Evolutionary conservation across 495 filamentous ascomycete genomes (phyloP).

Genomic region (Aspergillus haitiensis): DNA sequence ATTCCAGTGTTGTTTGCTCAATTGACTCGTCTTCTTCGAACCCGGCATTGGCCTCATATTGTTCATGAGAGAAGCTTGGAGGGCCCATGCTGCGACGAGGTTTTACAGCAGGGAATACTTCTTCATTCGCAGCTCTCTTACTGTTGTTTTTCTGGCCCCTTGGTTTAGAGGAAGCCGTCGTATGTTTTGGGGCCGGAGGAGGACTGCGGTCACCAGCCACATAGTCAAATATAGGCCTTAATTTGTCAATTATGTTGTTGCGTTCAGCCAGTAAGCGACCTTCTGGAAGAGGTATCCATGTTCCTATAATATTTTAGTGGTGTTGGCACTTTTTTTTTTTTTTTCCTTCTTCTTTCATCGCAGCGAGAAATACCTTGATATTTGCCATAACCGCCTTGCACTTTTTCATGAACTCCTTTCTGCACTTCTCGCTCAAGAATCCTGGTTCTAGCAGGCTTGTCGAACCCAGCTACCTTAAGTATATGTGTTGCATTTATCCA

Average conservation of each 20-base stretch:
- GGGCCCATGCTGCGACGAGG: conserved; percentile 45
- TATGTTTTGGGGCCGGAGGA: conserved; percentile 90
- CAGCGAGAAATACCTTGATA: conserved; percentile 69
- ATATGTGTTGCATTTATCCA: conserved; percentile 98
- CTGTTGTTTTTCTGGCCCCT: conserved; percentile 57
- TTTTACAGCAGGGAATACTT: conserved; percentile 43
- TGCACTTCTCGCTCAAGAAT: conserved; percentile 97
- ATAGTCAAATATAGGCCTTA: conserved; percentile 87
- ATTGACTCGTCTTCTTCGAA: conserved; percentile 78
- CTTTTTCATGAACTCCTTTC: conserved; percentile 93
- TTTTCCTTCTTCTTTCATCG: too few species aligned
- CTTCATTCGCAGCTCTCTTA: conserved; percentile 35
- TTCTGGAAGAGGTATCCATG: conserved; percentile 89
- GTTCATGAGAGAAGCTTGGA: conserved; percentile 53
- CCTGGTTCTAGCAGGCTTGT: conserved; percentile 89
- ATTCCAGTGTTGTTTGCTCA: conserved; percentile 75
- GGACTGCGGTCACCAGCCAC: conserved; percentile 81
- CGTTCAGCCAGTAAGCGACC: conserved; percentile 78
- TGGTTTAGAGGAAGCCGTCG: conserved; percentile 65
- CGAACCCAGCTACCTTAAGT: conserved; percentile 78
- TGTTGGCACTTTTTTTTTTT: too few species aligned
- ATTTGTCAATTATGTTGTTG: conserved; percentile 78
- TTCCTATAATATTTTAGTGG: conserved; percentile 56
- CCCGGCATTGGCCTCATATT: conserved; percentile 55
- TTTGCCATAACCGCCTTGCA: conserved; percentile 97